Evolutionary conservation across 164 flowering plant species (phyloP), one percentile per base, ranked within the genome.

Genomic region (Brasenia schreberi): DNA sequence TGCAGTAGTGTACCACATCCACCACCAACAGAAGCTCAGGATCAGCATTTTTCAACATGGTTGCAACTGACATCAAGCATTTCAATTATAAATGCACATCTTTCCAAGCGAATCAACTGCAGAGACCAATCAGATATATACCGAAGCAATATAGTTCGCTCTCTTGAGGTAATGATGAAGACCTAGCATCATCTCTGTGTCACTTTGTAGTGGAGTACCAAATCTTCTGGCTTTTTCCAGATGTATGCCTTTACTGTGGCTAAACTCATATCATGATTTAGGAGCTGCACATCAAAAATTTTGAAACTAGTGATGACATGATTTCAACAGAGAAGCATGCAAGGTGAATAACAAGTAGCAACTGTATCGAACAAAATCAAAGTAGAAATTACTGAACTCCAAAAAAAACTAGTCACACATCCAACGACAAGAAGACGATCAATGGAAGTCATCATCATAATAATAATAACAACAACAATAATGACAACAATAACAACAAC

Each of bases 181-280:
- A 18, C 61, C 39, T 3, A 69, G 83, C 85, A 83, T 77, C 84
- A 79, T 56, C 85, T 79, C 66, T 79, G 85, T 69, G 79, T 72
- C 65, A 88, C 74, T 79, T 94, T 83, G 75, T 95, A 95, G 74
- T 92, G 84, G 53, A 95, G 94, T 64, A 95, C 78, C 75, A 95
- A 76, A 70, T 95, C 99, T 61, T 95, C 99, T 18, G 94, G 77
- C 74, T 95, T 95, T 81, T 95, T 95, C 99, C 99, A 95, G 66
- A 95, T 78, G 70, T 95, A 95, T 63, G 97, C 82, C 16, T 88
- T 82, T 17, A 95, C 94, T 43, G 96, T 95, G 33, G 99, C 97
- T 76, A 95, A 80, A 81, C 99, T 92, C 97, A 95, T 89, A 60
- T 95, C 97, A 42, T 96, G 91, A 39, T 90, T 74, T 70, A 95